Evolutionary conservation across 2,329 filamentous ascomycete species (phyloP).

Genomic region (Colletotrichum australisinense): DNA sequence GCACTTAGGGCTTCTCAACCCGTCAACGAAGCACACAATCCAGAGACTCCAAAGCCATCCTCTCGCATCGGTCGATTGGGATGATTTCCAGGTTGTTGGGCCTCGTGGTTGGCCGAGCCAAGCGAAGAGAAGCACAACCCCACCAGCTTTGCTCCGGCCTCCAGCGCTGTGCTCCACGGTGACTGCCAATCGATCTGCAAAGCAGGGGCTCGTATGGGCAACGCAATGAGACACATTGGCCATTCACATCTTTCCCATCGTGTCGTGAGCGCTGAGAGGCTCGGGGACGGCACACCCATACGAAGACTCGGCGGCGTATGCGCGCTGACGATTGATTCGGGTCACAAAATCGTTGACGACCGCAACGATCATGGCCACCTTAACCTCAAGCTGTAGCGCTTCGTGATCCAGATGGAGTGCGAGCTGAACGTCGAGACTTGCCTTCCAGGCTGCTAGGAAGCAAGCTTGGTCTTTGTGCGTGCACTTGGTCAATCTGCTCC

Average conservation of each 20-base stretch:
- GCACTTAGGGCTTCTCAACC: conserved; percentile 6
- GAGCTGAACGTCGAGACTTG: conserved; percentile 11
- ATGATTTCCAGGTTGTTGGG: neutral
- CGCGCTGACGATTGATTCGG: neutral
- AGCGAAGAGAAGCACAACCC: conserved; percentile 8
- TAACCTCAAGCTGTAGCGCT: neutral
- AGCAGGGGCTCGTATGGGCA: conserved; percentile 24
- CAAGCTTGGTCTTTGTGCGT: neutral
- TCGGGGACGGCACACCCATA: conserved; percentile 2
- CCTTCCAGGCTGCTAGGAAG: neutral
- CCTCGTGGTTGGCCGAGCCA: conserved; percentile 10
- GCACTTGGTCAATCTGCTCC: neutral
- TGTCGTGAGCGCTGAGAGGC: conserved; percentile 26
- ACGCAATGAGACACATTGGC: neutral
- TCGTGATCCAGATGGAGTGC: neutral
- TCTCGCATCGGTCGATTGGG: neutral
- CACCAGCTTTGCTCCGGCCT: neutral
- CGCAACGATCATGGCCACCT: neutral
- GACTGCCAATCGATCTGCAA: conserved; percentile 16
- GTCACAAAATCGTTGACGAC: neutral
- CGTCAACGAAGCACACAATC: neutral
- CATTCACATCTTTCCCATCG: conserved; percentile 19
- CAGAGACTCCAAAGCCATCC: neutral
- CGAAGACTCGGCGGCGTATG: conserved; percentile 19
- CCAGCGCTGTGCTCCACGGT: neutral